These are phyloP conservation scores for Nothopassalora personata DNA, from an alignment of 2,329 filamentous ascomycete species.

Conservation along the genomic window DNA sequence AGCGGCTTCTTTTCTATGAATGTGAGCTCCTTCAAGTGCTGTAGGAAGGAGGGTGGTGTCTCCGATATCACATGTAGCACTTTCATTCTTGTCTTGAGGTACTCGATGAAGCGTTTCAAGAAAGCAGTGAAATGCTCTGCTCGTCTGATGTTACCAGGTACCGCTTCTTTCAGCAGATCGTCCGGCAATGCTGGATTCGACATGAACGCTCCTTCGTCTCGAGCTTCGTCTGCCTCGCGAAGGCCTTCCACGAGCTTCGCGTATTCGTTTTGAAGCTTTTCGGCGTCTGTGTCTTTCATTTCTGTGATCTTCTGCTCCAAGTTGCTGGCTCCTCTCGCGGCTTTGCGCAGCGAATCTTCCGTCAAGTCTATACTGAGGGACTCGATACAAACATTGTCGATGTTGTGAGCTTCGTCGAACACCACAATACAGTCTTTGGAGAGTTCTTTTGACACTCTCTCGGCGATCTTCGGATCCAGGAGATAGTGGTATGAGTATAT, in stretches of 20 bases:
- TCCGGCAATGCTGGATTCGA: slow-evolving; percentile 91
- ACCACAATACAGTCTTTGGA: slow-evolving; percentile 98
- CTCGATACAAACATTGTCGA: slow-evolving; percentile 99
- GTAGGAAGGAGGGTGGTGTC: slow-evolving; percentile 87
- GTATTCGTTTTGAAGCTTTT: slow-evolving; percentile 92
- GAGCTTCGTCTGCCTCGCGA: slow-evolving; percentile 78
- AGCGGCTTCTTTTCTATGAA: slow-evolving; percentile 97
- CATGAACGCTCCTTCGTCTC: slow-evolving; percentile 95
- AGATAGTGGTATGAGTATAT: slow-evolving; percentile 99
- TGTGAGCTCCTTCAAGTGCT: slow-evolving; percentile 88
- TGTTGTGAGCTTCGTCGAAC: slow-evolving; percentile 98
- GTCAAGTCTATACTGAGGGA: slow-evolving; percentile 94
- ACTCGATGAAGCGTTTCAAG: slow-evolving; percentile 93
- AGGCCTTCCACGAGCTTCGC: slow-evolving; percentile 90
- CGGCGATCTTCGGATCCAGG: slow-evolving; percentile 94
- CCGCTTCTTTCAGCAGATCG: slow-evolving; percentile 88
- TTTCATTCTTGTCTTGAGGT: slow-evolving; percentile 93
- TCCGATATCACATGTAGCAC: slow-evolving; percentile 96
- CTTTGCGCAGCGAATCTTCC: slow-evolving; percentile 87
- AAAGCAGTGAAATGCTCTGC: slow-evolving; percentile 96
- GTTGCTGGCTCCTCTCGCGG: slow-evolving; percentile 83
- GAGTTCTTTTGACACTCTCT: slow-evolving; percentile 87
- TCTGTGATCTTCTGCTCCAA: slow-evolving; percentile 85
- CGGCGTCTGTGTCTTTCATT: slow-evolving; percentile 92
- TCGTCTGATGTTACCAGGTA: slow-evolving; percentile 91